Evolutionary conservation across 371 early-diverging fungal genomes (phyloP).

Genomic region (Apophysomyces ossiformis): DNA sequence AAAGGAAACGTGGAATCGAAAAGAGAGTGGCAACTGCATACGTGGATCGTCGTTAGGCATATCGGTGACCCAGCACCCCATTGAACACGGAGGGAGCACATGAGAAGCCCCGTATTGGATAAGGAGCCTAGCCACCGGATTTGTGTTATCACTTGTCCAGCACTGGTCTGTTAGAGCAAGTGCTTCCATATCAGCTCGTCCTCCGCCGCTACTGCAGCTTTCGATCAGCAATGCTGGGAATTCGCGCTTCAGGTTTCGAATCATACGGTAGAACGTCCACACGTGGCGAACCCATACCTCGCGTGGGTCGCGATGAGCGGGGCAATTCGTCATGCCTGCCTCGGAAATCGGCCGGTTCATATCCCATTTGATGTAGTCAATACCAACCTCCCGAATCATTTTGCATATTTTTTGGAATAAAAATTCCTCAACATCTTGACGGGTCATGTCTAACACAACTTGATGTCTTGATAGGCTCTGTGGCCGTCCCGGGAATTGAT

Average conservation of each 20-base stretch:
- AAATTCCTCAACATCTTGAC: slow-evolving; percentile 34
- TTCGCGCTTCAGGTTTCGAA: slow-evolving; percentile 25
- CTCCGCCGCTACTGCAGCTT: slow-evolving; percentile 52
- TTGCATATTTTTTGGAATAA: slow-evolving; percentile 17
- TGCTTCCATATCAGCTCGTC: slow-evolving; percentile 41
- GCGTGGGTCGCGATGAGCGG: slow-evolving; percentile 23
- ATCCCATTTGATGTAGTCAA: slow-evolving; percentile 56
- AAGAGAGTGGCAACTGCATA: slow-evolving; percentile 33
- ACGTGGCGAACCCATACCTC: slow-evolving; percentile 34
- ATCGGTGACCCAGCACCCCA: slow-evolving; percentile 45
- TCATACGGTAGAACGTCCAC: slow-evolving; percentile 23
- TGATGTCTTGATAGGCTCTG: slow-evolving; percentile 39
- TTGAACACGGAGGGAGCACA: slow-evolving; percentile 37
- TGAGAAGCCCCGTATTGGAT: slow-evolving; percentile 47
- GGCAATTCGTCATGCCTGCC: slow-evolving; percentile 18
- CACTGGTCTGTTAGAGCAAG: slow-evolving; percentile 27
- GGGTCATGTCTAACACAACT: slow-evolving; percentile 37
- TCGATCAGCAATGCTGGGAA: slow-evolving; percentile 38
- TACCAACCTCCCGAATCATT: slow-evolving; percentile 25
- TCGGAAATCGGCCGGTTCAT: slow-evolving; percentile 50
- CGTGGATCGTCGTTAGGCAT: slow-evolving; percentile 19
- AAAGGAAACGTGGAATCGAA: slow-evolving; percentile 45
- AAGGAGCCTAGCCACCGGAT: slow-evolving; percentile 42
- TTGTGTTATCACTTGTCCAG: slow-evolving; percentile 46
- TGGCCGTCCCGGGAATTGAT: slow-evolving; percentile 31